These are phyloP conservation scores for Rhytidhysteron rufulum DNA, from an alignment of 2,329 filamentous ascomycete species.

Conservation along the genomic window DNA sequence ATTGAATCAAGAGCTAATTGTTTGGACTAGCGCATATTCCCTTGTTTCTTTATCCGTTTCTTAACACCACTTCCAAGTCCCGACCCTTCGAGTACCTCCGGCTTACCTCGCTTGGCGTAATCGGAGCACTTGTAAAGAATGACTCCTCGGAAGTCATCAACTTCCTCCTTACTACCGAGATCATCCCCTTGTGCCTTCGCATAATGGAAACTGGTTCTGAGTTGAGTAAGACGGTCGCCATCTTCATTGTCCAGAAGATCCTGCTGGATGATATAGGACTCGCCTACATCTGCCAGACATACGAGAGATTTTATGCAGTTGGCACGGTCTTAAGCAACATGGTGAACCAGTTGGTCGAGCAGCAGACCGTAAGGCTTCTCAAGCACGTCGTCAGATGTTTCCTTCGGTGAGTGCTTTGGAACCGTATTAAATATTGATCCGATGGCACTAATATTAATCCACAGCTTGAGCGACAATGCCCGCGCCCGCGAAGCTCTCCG, in stretches of 20 bases:
- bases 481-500: slow-evolving; percentile 90
- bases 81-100: slow-evolving; percentile 96
- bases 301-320: slow-evolving; percentile 96
- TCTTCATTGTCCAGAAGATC: slow-evolving; percentile 99
- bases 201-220: slow-evolving; percentile 99
- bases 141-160: slow-evolving; percentile 98
- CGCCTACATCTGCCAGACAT: slow-evolving; percentile 97
- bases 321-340: slow-evolving; percentile 97
- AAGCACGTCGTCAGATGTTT: slow-evolving; percentile 99
- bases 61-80: slow-evolving; percentile 98
- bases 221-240: slow-evolving; percentile 96
- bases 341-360: slow-evolving; percentile 95
- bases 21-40: slow-evolving; percentile 77
- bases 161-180: slow-evolving; percentile 96
- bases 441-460: slow-evolving; percentile 15
- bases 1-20: slow-evolving; percentile 11
- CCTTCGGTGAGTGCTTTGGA: slow-evolving; percentile 65
- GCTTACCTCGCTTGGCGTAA: slow-evolving; percentile 91
- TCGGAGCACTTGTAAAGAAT: slow-evolving; percentile 96
- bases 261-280: slow-evolving; percentile 92
- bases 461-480: slow-evolving; percentile 89
- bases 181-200: slow-evolving; percentile 92
- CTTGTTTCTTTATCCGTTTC: slow-evolving; percentile 93
- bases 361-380: slow-evolving; percentile 89
- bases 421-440: not conserved